Percentiles rank a stretch among this genome's conserved stretches.
Conservation (phyloP, 495 filamentous ascomycete species). For the Tuber melanosporum region DNA sequence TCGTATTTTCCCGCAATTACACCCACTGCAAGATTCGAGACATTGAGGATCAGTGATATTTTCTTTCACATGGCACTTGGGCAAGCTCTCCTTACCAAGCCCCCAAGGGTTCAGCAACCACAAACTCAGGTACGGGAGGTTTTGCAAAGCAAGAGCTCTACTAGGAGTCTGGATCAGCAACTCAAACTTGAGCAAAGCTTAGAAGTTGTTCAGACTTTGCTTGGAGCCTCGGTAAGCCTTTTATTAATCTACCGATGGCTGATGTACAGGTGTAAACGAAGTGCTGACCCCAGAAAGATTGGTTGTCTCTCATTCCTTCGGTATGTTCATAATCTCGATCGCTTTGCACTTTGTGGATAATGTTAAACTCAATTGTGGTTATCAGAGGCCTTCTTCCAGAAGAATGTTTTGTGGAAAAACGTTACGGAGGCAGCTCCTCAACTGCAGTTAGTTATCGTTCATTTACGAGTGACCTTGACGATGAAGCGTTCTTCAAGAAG, state of each 20-base stretch:
- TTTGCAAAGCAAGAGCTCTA: not conserved
- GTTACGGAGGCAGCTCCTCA: conserved; percentile 29
- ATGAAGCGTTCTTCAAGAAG: conserved; percentile 20
- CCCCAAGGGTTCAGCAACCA: conserved; percentile 22
- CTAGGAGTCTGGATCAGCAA: conserved; percentile 29
- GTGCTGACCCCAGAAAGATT: conserved; percentile 16
- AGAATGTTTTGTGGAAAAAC: conserved; percentile 39
- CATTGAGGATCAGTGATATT: conserved; percentile 2
- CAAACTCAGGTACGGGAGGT: conserved; percentile 14
- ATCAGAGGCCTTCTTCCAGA: conserved; percentile 41
- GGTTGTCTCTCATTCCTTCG: conserved; percentile 40
- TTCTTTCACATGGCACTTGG: conserved; percentile 25
- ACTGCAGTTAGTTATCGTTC: conserved; percentile 28
- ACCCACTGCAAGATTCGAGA: not conserved
- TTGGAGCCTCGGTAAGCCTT: conserved; percentile 38
- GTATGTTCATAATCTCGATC: conserved; percentile 4
- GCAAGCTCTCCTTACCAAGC: conserved; percentile 30
- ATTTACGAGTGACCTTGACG: conserved; percentile 28
- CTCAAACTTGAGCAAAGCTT: conserved; percentile 42
- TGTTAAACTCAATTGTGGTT: conserved; percentile 18
- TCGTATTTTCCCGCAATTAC: conserved; percentile 4
- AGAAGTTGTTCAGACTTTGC: conserved; percentile 39
- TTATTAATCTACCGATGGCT: not conserved
- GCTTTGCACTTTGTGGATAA: not conserved
- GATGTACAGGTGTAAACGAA: not conserved